A percentile compares a stretch with the other conserved stretches of the same genome.
Conservation (phyloP, 176 grass and related monocot genomes). For the Triticum urartu region DNA sequence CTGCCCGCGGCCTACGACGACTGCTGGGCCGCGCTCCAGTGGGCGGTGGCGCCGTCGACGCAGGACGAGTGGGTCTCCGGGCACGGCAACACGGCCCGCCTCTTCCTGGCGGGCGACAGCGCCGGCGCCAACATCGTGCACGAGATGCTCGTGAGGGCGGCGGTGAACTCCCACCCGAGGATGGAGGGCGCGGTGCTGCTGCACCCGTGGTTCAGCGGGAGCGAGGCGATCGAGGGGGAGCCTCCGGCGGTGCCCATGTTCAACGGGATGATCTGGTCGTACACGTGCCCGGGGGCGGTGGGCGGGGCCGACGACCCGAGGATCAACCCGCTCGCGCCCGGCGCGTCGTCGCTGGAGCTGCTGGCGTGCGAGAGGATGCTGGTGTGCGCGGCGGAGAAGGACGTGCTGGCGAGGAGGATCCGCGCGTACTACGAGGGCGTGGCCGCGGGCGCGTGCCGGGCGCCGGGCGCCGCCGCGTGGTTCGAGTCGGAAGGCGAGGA, state of each 20-base stretch:
- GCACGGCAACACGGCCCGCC: constrained; percentile 41
- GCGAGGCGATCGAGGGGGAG: constrained; percentile 17
- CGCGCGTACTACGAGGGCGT: constrained; percentile 24
- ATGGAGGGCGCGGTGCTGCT: constrained; percentile 43
- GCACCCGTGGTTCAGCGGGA: constrained; percentile 51
- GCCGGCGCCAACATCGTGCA: constrained; percentile 72
- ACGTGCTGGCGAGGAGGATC: constrained; percentile 23
- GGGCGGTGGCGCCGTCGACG: constrained; percentile 35
- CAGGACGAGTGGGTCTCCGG: constrained; percentile 44
- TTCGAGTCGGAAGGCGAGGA: constrained; percentile 39
- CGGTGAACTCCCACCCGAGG: constrained; percentile 2
- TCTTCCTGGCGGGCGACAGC: constrained; percentile 70
- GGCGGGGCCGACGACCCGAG: constrained; percentile 43
- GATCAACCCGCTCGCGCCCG: constrained; percentile 36
- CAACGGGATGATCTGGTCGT: constrained; percentile 30
- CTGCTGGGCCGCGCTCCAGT: constrained; percentile 41
- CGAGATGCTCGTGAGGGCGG: constrained; percentile 34
- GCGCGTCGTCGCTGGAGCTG: constrained; percentile 17
- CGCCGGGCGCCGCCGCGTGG: constrained; percentile 43
- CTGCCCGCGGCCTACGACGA: constrained; percentile 56
- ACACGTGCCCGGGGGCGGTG: constrained; percentile 38
- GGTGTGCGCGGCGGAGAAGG: constrained; percentile 25
- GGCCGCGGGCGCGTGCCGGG: constrained; percentile 27
- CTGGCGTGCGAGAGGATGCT: constrained; percentile 43
- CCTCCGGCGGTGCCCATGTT: background rate